phyloP scores from a whole-genome alignment of 1,139 yeast species.

The Kodamaea anthophila region DNA sequence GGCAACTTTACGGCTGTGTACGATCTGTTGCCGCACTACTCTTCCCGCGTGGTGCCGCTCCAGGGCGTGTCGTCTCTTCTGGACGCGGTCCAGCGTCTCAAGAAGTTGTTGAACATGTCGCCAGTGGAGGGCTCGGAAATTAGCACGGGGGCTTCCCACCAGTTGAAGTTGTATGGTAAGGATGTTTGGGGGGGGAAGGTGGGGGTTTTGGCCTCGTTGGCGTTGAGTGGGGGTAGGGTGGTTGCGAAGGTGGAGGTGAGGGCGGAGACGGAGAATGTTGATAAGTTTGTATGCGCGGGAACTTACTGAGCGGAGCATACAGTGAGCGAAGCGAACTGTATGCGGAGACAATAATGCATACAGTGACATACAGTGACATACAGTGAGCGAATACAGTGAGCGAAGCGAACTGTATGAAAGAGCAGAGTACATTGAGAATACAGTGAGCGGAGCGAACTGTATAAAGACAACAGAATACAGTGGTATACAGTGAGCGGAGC shows the following conservation, averaged over 20 bases:
- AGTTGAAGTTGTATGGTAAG: conserved; percentile 78
- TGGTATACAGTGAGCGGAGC: no score
- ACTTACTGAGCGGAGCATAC: conserved; percentile 10
- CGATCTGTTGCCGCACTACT: conserved; percentile 54
- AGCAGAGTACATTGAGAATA: no score
- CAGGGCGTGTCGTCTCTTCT: conserved; percentile 30
- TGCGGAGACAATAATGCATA: no score
- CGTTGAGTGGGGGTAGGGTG: conserved; percentile 60
- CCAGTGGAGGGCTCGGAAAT: conserved; percentile 76
- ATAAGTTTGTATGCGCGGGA: conserved; percentile 17
- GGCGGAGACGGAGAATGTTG: conserved; percentile 43
- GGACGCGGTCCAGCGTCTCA: conserved; percentile 41
- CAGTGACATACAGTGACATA: no score
- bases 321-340: no score
- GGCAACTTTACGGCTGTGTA: conserved; percentile 71
- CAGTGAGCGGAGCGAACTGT: no score
- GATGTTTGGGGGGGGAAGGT: conserved; percentile 69
- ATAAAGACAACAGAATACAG: no score
- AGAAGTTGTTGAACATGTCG: conserved; percentile 62
- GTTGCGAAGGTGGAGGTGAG: conserved; percentile 74
- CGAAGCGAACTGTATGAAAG: no score
- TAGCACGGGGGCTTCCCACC: conserved; percentile 54
- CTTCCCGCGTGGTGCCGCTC: conserved; percentile 32
- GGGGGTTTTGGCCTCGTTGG: conserved; percentile 66
- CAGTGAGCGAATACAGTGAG: no score